Evolutionary conservation across 805 yeast species (phyloP), one percentile per base, ranked within the genome.

Genomic region (Spencermartinsiella europaea): DNA sequence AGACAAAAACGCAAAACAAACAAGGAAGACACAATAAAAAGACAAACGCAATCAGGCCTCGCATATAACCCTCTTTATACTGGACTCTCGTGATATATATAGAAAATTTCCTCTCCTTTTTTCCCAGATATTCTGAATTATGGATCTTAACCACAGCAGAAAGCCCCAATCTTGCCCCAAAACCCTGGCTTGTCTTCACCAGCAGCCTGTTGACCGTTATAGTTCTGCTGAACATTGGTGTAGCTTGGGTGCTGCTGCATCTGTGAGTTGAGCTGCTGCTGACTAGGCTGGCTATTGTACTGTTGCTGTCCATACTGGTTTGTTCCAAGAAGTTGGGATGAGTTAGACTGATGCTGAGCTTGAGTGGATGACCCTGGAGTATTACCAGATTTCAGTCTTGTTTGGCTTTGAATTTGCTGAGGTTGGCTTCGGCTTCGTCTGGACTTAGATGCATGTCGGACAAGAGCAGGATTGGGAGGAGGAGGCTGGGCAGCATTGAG

Each of bases 401-500:
- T 59, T 48, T 17, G 47, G 56, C 40, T 56, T 57, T 46, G 51
- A 57, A 42, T 53, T 16, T 31, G 34, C 34, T 38, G 14, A n/a
- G 33, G 42, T 19, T 38, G 42, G 8, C 42, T 38, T 33, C 59
- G 48, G 40, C 47, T 53, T 10, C 66, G 57, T 36, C 68, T 46
- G 48, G 61, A 50, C 52, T 59, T 60, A 54, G 62, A 54, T 40
- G 62, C 56, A 50, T 64, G 63, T 28, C 70, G 56, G 48, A 55
- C 55, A 55, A 64, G 51, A 8, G 64, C 66, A 4, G 67, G 62
- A 34, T 56, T 53, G 19, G 68, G 67, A 21, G 67, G 62, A 15
- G 66, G 58, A 21, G 52, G 53, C 21, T 53, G 55, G n/a, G 74
- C 70, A 40, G 74, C 74, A 53, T 71, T 74, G 49, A 71, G 61